Base-by-base conservation (phyloP, 441 rosid genomes). In the Cnidoscolus chayamansa region DNA sequence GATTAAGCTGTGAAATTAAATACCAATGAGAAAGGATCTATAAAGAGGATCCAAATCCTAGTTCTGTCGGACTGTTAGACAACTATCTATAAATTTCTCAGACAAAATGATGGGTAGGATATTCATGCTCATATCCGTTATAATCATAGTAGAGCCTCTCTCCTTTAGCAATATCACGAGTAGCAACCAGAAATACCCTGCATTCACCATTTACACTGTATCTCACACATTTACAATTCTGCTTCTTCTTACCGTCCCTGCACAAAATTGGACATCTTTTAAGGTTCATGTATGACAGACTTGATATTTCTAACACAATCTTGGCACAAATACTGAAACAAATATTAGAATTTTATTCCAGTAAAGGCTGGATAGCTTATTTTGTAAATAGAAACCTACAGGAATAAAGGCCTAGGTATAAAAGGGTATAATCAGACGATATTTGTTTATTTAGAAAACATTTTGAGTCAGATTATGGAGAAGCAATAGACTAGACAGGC, bases 211-310 rank as follows among this genome's bases (percentile, higher is more conserved):
- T 84, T 55, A 90, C 85, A 83, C 79, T 79, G 78, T 87, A 93
- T 83, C 98, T 91, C 86, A 93, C 96, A 76, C 97, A 93, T 77
- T 93, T 93, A 79, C 94, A 87, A 76, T 93, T 93, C 87, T 88
- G 94, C 87, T 93, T 93, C 91, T 84, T 90, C 86, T 81, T 93
- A 72, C 93, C 88, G 61, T 86, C 89, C 86, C 94, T 93, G 96
- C 90, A 86, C 77, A 84, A 71, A 77, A 78, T 75, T 67, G 61
- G 68, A 78, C 50, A 76, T 48, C 11, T 25, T 51, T 65, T 64
- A 54, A 77, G 65, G 32, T 49, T 51, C 49, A 32, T 30, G 35
- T 63, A 72, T 62, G 11, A 37, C 7, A 56, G 47, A 45, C 60
- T 48, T 12, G 8, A 48, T 63, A 43, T 4, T 63, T 63, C 55